These are phyloP conservation scores for Pseudonectria foliicola DNA, from an alignment of 2,329 filamentous ascomycete species.

Conservation along the genomic window DNA sequence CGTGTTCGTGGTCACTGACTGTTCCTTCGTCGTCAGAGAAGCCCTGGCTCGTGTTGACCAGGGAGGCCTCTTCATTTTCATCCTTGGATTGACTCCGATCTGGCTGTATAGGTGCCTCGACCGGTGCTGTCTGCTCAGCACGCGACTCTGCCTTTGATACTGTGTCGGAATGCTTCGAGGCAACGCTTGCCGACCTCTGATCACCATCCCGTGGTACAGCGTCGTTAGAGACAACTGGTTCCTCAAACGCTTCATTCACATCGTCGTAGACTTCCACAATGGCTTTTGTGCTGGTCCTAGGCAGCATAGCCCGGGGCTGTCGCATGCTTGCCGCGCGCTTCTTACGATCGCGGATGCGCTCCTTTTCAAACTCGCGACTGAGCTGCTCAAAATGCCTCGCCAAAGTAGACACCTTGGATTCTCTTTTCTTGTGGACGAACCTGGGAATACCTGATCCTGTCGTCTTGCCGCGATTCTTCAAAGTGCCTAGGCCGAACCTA, in stretches of 20 bases:
- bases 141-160: constrained; percentile 10
- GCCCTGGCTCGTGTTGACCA: constrained; percentile 37
- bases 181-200: constrained; percentile 19
- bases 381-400: constrained; percentile 95
- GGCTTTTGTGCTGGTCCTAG: constrained; percentile 86
- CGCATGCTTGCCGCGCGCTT: constrained; percentile 70
- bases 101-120: constrained; percentile 14
- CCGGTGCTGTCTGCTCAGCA: constrained; percentile 16
- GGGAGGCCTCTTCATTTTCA: constrained; percentile 23
- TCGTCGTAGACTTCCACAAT: constrained; percentile 95
- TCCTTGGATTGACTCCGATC: constrained; percentile 20
- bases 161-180: constrained; percentile 23
- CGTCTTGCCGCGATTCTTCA: constrained; percentile 53
- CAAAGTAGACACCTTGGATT: constrained; percentile 80
- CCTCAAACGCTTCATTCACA: constrained; percentile 85
- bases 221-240: constrained; percentile 52
- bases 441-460: constrained; percentile 78
- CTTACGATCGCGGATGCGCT: constrained; percentile 77
- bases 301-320: constrained; percentile 69
- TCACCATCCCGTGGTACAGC: constrained; percentile 28
- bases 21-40: constrained; percentile 63
- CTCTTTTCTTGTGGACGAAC: constrained; percentile 68
- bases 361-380: constrained; percentile 92
- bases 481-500: constrained; percentile 56
- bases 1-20: constrained; percentile 66